These are phyloP conservation scores for Fonsecaea monophora DNA, from an alignment of 2,329 filamentous ascomycete genomes.

Conservation along the genomic window DNA sequence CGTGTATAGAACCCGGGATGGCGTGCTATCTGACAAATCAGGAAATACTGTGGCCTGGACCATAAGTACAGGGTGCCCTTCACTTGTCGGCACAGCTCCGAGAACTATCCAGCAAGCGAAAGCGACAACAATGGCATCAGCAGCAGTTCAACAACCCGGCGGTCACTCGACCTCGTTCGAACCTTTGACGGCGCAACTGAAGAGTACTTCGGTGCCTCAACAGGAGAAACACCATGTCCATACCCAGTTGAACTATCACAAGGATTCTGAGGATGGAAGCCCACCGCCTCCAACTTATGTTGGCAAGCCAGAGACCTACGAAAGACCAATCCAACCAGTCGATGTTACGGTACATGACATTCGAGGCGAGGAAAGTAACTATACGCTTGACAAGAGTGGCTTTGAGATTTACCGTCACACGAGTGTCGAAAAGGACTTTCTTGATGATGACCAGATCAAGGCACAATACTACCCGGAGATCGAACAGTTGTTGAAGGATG, in stretches of 20 bases:
- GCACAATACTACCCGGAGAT: slow-evolving; percentile 46
- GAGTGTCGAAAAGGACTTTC: slow-evolving; percentile 46
- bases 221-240: slow-evolving; percentile 39
- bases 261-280: slow-evolving; percentile 41
- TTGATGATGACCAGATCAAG: slow-evolving; percentile 48
- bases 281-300: slow-evolving; percentile 38
- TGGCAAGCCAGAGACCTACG: slow-evolving; percentile 42
- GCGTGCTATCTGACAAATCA: slow-evolving; percentile 42
- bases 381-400: slow-evolving; percentile 51
- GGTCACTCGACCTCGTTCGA: slow-evolving; percentile 41
- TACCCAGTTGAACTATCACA: slow-evolving; percentile 42
- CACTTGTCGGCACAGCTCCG: slow-evolving; percentile 3
- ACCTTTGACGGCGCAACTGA: slow-evolving; percentile 32
- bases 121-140: slow-evolving; percentile 37
- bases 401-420: slow-evolving; percentile 49
- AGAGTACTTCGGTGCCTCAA: slow-evolving; percentile 13
- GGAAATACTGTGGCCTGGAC: slow-evolving; percentile 12
- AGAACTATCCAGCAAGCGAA: slow-evolving; percentile 12
- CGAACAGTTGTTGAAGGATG: slow-evolving; percentile 46
- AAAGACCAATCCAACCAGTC: slow-evolving; percentile 37
- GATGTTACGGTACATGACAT: slow-evolving; percentile 52
- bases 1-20: slow-evolving; percentile 28
- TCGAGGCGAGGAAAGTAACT: slow-evolving; percentile 52
- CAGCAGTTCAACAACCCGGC: slow-evolving; percentile 38
- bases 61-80: slow-evolving; percentile 32